These are phyloP conservation scores for Alternaria solani DNA, from an alignment of 2,329 filamentous ascomycete species.

Conservation along the genomic window DNA sequence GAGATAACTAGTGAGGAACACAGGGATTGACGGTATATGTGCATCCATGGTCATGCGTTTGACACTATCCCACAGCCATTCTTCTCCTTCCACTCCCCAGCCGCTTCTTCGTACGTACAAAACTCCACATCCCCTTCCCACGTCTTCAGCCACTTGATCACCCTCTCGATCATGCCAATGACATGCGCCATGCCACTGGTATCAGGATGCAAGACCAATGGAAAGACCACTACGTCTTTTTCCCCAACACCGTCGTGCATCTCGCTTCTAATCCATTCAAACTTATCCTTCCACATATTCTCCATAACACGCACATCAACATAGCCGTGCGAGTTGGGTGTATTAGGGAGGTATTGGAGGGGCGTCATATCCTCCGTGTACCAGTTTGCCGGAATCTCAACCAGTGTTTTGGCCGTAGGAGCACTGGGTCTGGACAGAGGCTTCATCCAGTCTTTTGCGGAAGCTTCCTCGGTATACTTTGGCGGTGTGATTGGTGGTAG, in stretches of 20 bases:
- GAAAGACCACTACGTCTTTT: conserved; percentile 56
- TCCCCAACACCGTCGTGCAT: conserved; percentile 45
- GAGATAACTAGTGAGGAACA: background rate
- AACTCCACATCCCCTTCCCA: conserved; percentile 58
- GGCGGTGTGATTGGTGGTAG: conserved; percentile 53
- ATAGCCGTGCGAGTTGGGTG: conserved; percentile 64
- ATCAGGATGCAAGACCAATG: conserved; percentile 65
- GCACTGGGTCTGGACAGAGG: conserved; percentile 41
- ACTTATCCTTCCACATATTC: conserved; percentile 68
- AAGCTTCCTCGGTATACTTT: conserved; percentile 49
- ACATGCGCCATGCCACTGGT: conserved; percentile 69
- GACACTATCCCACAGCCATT: conserved; percentile 16
- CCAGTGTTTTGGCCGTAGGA: conserved; percentile 44
- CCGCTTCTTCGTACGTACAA: conserved; percentile 55
- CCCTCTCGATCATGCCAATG: conserved; percentile 64
- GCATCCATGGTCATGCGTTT: background rate
- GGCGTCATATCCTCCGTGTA: conserved; percentile 63
- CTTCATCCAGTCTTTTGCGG: conserved; percentile 57
- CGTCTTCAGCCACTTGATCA: conserved; percentile 60
- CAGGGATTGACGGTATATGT: background rate
- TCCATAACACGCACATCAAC: conserved; percentile 65
- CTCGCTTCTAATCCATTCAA: conserved; percentile 61
- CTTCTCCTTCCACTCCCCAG: conserved; percentile 50
- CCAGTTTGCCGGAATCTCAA: conserved; percentile 62
- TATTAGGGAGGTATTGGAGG: conserved; percentile 57